A percentile compares a stretch with the other conserved stretches of the same genome.
Conservation (phyloP, 257 asterid species). For the Cinchona pubescens region DNA sequence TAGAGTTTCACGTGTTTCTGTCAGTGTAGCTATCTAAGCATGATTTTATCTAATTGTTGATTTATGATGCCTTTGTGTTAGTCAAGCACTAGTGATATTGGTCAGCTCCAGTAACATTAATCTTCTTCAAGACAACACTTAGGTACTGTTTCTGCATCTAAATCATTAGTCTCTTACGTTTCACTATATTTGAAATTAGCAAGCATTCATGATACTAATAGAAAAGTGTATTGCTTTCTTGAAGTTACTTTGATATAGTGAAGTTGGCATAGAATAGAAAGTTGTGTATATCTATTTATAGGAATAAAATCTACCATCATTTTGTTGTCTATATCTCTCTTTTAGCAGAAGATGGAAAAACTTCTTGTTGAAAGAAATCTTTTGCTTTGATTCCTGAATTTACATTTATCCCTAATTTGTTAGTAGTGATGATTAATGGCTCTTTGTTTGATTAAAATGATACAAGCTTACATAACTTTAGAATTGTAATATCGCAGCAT, state of each 20-base stretch:
- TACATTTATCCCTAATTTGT: neutral
- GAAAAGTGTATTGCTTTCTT: neutral
- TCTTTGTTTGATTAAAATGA: slow-evolving; percentile 11
- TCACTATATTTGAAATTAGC: neutral
- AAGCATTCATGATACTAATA: neutral
- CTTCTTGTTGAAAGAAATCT: neutral
- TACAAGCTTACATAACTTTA: slow-evolving; percentile 14
- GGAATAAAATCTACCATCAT: neutral
- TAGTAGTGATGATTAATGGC: neutral
- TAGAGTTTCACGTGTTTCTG: neutral
- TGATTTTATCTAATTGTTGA: neutral
- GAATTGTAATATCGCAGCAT: slow-evolving; percentile 51
- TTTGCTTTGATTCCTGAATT: neutral
- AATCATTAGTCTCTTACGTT: neutral
- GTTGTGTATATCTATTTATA: too few species aligned
- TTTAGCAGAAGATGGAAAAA: neutral
- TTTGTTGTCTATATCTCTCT: neutral
- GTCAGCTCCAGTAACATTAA: neutral
- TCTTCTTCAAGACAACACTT: neutral
- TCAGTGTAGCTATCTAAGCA: neutral
- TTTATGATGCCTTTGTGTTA: neutral
- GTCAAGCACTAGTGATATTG: neutral
- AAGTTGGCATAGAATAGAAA: neutral
- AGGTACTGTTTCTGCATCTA: neutral
- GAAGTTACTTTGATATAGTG: neutral